Conservation (phyloP, 108 stramenopile genomes). For the Fistulifera solaris region DNA sequence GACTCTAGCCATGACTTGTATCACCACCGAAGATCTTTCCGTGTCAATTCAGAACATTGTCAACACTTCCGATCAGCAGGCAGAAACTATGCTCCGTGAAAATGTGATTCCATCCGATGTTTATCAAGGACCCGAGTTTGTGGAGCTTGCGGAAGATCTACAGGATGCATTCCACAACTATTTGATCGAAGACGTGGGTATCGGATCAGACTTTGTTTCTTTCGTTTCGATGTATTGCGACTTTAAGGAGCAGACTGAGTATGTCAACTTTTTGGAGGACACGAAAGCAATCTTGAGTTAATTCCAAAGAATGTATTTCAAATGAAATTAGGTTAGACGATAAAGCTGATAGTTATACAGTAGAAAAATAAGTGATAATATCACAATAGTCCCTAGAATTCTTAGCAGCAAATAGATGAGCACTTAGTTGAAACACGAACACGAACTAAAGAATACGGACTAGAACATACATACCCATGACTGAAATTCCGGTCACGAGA, state of each 20-base stretch:
- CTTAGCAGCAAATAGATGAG: too few relatives aligned
- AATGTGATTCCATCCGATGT: constrained; percentile 16
- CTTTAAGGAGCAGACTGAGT: constrained; percentile 56
- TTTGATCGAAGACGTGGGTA: constrained; percentile 46
- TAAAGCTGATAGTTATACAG: not conserved
- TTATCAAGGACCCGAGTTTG: constrained; percentile 74
- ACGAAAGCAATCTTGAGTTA: constrained; percentile 22
- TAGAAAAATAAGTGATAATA: not conserved
- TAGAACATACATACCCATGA: too few relatives aligned
- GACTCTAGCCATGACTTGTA: constrained; percentile 47
- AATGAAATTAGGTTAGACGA: not conserved
- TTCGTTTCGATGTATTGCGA: constrained; percentile 71
- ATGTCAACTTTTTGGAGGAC: constrained; percentile 37
- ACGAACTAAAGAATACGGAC: too few relatives aligned
- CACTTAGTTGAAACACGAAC: too few relatives aligned
- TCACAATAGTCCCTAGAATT: not conserved
- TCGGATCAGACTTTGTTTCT: constrained; percentile 50
- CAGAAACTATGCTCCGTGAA: constrained; percentile 13
- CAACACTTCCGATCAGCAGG: constrained; percentile 28
- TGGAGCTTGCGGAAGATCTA: constrained; percentile 65
- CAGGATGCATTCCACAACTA: constrained; percentile 50
- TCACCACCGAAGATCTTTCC: constrained; percentile 25
- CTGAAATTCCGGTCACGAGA: too few relatives aligned
- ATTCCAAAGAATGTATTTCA: not conserved
- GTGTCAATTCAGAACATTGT: constrained; percentile 44